phyloP scores from a whole-genome alignment of 306 rosid species.

The Fragaria iinumae region DNA sequence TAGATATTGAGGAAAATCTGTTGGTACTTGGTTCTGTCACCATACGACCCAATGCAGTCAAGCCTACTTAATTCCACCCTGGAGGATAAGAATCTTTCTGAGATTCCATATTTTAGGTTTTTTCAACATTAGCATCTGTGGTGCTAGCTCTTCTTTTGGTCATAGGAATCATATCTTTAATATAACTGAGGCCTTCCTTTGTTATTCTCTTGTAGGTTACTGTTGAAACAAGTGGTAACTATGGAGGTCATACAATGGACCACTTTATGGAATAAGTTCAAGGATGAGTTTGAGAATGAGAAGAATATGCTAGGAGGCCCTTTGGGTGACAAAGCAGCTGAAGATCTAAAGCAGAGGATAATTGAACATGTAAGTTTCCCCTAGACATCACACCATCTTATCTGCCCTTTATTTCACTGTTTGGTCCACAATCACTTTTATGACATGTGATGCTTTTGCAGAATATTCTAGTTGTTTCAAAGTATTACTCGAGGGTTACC shows the following conservation, averaged over 20 bases:
- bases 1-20: constrained; percentile 86
- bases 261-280: constrained; percentile 67
- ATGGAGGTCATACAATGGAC: constrained; percentile 97
- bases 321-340: constrained; percentile 81
- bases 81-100: constrained; percentile 87
- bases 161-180: neutral
- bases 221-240: constrained; percentile 79
- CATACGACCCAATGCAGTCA: constrained; percentile 88
- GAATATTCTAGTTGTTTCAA: constrained; percentile 90
- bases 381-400: neutral
- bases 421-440: neutral
- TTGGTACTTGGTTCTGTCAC: constrained; percentile 83
- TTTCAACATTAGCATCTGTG: constrained; percentile 1
- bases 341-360: constrained; percentile 78
- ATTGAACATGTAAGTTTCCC: constrained; percentile 70
- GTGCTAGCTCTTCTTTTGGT: neutral
- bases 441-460: constrained; percentile 32
- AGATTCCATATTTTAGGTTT: constrained; percentile 72
- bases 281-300: constrained; percentile 77
- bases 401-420: neutral
- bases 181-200: constrained; percentile 11
- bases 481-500: constrained; percentile 58
- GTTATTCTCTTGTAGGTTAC: constrained; percentile 42
- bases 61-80: constrained; percentile 87
- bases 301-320: constrained; percentile 68